Evolutionary conservation across 805 yeast genomes (phyloP).

Genomic region (Myxozyma kluyveri): DNA sequence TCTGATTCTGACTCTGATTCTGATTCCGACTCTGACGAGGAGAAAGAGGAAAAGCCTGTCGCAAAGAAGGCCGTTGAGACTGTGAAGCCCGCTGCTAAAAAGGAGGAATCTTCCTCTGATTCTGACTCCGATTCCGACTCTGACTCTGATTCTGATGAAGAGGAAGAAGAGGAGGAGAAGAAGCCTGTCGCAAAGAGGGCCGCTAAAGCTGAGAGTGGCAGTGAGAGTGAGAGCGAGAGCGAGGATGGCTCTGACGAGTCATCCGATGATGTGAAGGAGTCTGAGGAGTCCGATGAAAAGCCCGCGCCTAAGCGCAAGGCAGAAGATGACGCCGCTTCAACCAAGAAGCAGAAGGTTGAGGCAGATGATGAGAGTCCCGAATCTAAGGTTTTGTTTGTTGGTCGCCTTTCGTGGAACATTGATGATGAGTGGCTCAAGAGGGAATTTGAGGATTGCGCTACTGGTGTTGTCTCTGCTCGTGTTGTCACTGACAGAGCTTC

Average conservation of each 20-base stretch:
- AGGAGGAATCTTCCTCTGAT: conserved; percentile 20
- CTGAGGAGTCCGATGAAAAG: conserved; percentile 38
- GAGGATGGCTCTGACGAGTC: conserved; percentile 32
- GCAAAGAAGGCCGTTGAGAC: conserved; percentile 23
- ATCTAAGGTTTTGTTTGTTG: conserved; percentile 82
- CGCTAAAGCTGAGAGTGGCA: conserved; percentile 16
- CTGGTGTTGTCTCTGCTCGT: conserved; percentile 75
- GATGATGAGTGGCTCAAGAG: conserved; percentile 91
- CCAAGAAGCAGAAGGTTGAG: conserved; percentile 54
- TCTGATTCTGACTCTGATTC: conserved; percentile 30
- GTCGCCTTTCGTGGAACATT: conserved; percentile 94
- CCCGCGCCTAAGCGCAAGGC: conserved; percentile 42
- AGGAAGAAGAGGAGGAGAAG: conserved; percentile 17
- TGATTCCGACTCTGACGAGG: conserved; percentile 35
- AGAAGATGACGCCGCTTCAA: conserved; percentile 43
- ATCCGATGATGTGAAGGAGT: conserved; percentile 33
- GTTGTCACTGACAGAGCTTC: conserved; percentile 90
- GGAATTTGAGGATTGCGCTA: conserved; percentile 80
- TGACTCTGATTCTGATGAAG: conserved; percentile 7
- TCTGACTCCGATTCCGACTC: conserved; percentile 35
- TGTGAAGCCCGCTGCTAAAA: background rate
- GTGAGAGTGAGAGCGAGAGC: conserved; percentile 37
- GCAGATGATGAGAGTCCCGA: conserved; percentile 38
- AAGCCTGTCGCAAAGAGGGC: conserved; percentile 7
- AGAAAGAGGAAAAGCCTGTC: conserved; percentile 35